Evolutionary conservation across 1,284 basidiomycete genomes (phyloP).

Genomic region (Fomitopsis pinicola): DNA sequence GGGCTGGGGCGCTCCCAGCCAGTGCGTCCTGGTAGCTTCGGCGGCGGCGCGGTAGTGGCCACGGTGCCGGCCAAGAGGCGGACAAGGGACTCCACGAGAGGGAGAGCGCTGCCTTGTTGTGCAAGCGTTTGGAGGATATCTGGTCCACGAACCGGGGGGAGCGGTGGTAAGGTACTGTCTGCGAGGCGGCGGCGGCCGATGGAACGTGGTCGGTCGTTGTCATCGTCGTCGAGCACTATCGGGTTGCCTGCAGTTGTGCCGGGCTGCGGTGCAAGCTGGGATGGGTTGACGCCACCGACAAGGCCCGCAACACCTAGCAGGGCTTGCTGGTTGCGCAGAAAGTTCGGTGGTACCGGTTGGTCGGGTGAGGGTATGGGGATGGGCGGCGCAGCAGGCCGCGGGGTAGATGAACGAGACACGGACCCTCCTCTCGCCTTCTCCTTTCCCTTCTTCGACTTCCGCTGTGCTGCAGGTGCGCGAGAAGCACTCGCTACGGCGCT

Average conservation of each 20-base stretch:
- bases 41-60: constrained; percentile 9
- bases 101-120: constrained; percentile 61
- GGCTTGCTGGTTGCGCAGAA: constrained; percentile 66
- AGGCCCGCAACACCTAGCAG: constrained; percentile 68
- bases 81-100: constrained; percentile 56
- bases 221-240: constrained; percentile 63
- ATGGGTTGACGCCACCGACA: constrained; percentile 59
- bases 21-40: constrained; percentile 7
- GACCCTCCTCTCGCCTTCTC: constrained; percentile 24
- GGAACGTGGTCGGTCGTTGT: constrained; percentile 17
- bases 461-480: constrained; percentile 7
- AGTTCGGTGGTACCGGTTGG: constrained; percentile 59
- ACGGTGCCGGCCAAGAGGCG: constrained; percentile 34
- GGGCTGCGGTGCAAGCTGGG: constrained; percentile 39
- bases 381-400: constrained; percentile 41
- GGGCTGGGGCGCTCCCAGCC: constrained; percentile 3
- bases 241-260: constrained; percentile 58
- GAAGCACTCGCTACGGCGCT: constrained; percentile 11
- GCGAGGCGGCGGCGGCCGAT: constrained; percentile 15
- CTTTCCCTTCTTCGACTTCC: constrained; percentile 21
- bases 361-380: constrained; percentile 57
- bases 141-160: constrained; percentile 46
- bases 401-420: constrained; percentile 18
- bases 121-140: constrained; percentile 58
- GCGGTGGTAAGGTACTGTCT: constrained; percentile 26